Percentiles rank a stretch among this genome's conserved stretches.
phyloP scores from a whole-genome alignment of 2,329 filamentous ascomycete species.

The Zasmidium cellare region DNA sequence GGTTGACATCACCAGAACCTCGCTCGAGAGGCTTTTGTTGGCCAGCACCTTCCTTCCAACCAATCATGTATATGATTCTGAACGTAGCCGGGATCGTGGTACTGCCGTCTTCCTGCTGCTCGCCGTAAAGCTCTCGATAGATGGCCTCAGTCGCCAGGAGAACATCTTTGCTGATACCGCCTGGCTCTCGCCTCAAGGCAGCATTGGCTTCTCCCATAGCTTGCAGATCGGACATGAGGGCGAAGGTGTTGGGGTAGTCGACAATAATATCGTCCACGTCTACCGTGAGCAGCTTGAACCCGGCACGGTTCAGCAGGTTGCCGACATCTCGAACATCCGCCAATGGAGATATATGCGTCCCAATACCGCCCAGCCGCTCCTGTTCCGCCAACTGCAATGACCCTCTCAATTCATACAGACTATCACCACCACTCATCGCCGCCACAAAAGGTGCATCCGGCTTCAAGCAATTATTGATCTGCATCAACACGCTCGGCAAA shows the following conservation, averaged over 20 bases:
- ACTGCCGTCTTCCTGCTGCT: slow-evolving; percentile 63
- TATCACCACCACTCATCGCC: slow-evolving; percentile 95
- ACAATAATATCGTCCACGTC: slow-evolving; percentile 97
- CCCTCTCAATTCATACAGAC: slow-evolving; percentile 87
- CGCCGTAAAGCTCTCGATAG: slow-evolving; percentile 83
- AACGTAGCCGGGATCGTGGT: slow-evolving; percentile 78
- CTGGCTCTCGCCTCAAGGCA: slow-evolving; percentile 79
- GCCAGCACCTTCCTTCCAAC: slow-evolving; percentile 82
- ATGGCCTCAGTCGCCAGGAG: slow-evolving; percentile 85
- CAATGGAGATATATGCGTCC: slow-evolving; percentile 84
- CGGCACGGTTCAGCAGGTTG: slow-evolving; percentile 78
- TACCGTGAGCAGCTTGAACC: slow-evolving; percentile 94
- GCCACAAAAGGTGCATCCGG: slow-evolving; percentile 90
- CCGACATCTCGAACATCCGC: slow-evolving; percentile 92
- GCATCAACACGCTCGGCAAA: slow-evolving; percentile 77
- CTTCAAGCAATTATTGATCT: slow-evolving; percentile 84
- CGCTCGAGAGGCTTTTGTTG: slow-evolving; percentile 79
- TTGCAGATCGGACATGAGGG: slow-evolving; percentile 90
- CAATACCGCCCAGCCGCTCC: slow-evolving; percentile 87
- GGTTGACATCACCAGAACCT: slow-evolving; percentile 81
- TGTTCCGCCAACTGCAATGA: slow-evolving; percentile 90
- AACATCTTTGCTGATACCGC: slow-evolving; percentile 74
- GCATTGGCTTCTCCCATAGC: slow-evolving; percentile 96
- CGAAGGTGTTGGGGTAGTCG: slow-evolving; percentile 86
- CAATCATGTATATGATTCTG: slow-evolving; percentile 96